Evolutionary conservation across 179 eudicot genomes (phyloP).

Genomic region (Silene vulgaris): DNA sequence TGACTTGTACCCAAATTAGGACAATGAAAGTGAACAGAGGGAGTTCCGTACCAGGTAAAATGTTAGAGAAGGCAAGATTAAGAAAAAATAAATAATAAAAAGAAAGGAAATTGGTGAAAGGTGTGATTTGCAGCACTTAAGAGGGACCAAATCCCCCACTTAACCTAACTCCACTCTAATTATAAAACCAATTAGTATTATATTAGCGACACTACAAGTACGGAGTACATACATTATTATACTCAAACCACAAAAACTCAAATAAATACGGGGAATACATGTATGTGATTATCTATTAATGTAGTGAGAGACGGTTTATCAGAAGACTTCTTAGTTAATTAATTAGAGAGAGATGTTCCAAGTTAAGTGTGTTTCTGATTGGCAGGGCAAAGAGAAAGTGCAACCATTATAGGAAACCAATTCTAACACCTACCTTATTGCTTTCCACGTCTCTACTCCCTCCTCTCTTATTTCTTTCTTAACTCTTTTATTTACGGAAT

Average conservation of each 20-base stretch:
- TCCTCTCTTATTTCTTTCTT: too few relatives aligned
- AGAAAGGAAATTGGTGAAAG: neutral
- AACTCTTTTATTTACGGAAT: too few relatives aligned
- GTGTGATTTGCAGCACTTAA: slow-evolving; percentile 22
- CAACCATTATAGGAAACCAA: slow-evolving; percentile 26
- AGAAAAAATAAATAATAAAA: too few relatives aligned
- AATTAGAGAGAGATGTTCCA: neutral
- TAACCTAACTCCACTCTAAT: neutral
- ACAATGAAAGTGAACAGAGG: too few relatives aligned
- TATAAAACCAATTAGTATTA: neutral
- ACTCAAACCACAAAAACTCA: too few relatives aligned
- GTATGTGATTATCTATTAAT: too few relatives aligned
- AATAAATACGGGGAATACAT: neutral
- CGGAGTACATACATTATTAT: too few relatives aligned
- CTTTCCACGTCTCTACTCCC: too few relatives aligned
- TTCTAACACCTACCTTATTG: slow-evolving; percentile 13
- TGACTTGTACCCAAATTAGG: too few relatives aligned
- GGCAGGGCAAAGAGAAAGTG: slow-evolving; percentile 23
- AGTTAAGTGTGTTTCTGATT: slow-evolving; percentile 25
- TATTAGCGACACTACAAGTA: neutral
- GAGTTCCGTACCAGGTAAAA: too few relatives aligned
- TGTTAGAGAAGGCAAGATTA: too few relatives aligned
- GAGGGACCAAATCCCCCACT: slow-evolving; percentile 18
- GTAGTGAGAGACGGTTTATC: too few relatives aligned
- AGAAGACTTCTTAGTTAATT: neutral